phyloP scores from a whole-genome alignment of 352 stramenopile genomes.

The Phytophthora crassamura region DNA sequence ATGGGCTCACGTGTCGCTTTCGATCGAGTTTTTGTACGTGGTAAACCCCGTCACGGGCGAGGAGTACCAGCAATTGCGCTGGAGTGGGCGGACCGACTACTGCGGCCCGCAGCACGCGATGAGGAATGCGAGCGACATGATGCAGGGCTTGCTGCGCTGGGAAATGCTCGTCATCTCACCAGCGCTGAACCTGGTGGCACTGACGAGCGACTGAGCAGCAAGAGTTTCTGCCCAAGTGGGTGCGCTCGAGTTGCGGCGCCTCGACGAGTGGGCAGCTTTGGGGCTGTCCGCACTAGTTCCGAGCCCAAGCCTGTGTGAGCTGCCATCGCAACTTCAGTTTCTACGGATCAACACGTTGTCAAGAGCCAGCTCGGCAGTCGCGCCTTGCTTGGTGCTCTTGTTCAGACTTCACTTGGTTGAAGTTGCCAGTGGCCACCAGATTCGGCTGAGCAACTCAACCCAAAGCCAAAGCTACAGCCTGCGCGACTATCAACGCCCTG shows the following conservation, averaged over 20 bases:
- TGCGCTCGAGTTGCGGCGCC: no score
- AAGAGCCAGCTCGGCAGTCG: slow-evolving; percentile 3
- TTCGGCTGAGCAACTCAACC: slow-evolving; percentile 25
- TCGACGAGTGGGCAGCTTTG: no score
- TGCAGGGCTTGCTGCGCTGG: slow-evolving; percentile 48
- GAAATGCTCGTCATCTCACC: slow-evolving; percentile 46
- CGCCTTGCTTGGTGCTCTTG: slow-evolving; percentile 16
- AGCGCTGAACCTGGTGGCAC: slow-evolving; percentile 29
- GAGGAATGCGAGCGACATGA: slow-evolving; percentile 48
- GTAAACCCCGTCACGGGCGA: slow-evolving; percentile 30
- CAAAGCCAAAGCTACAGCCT: slow-evolving; percentile 5
- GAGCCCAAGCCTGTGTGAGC: no score
- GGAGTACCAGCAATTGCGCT: slow-evolving; percentile 43
- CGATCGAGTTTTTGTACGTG: slow-evolving; percentile 50
- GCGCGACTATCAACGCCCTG: slow-evolving; percentile 17
- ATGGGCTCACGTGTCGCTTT: slow-evolving; percentile 47
- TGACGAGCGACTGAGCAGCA: slow-evolving; percentile 1
- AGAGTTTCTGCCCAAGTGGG: not conserved
- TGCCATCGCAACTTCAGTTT: slow-evolving; percentile 2
- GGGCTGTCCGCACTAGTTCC: no score
- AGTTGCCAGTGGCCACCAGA: slow-evolving; percentile 6
- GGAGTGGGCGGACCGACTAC: slow-evolving; percentile 53
- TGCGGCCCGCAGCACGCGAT: slow-evolving; percentile 41
- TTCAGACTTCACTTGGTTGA: slow-evolving; percentile 20
- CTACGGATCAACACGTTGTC: not conserved